Evolutionary conservation across 164 flowering plant genomes (phyloP), one percentile per base, ranked within the genome.

Genomic region (Stephania cephalantha): DNA sequence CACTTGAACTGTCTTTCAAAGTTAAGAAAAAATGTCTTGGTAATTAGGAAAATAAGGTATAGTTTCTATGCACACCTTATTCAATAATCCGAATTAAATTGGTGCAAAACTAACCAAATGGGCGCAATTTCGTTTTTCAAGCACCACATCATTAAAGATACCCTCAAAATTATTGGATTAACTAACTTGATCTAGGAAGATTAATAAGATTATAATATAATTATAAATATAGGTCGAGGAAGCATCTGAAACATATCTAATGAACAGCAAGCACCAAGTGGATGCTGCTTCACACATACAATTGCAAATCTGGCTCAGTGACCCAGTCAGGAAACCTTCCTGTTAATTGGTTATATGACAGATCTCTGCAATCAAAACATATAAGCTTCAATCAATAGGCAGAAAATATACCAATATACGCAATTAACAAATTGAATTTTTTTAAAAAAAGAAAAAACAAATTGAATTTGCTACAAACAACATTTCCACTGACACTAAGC

Each of bases 301-400:
- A 68, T 78, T 87, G 82, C 74, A 89, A 79, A 71, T 78, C 82
- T 68, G 53, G 74, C 53, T 77, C 61, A 30, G 63, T 80, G 48
- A 84, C 78, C 97, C 94, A 91, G 61, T 89, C 78, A 67, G 97
- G 97, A 77, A 91, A 75, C 82, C 78, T 84, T 75, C 94, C 97
- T n/a, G 82, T 81, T 70, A 91, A 74, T 71, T 74, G 73, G 76
- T 91, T 91, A 83, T 90, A 91, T 48, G 97, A 91, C 68, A 91
- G 79, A 78, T 91, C 97, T 79, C 97, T 91, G 87, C 81, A 87
- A 15, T 5, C 7, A 71, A 18, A 55, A 46, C 50, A 68, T 46
- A 55, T 30, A 17, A 42, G 5, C 9, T 46, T 2, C 63, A 11
- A 64, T 66, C 48, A 61, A 31, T 31, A 6, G 64, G 52, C 12